Base-by-base conservation (phyloP, 345 rosid species). In the Ceriops decandra region DNA sequence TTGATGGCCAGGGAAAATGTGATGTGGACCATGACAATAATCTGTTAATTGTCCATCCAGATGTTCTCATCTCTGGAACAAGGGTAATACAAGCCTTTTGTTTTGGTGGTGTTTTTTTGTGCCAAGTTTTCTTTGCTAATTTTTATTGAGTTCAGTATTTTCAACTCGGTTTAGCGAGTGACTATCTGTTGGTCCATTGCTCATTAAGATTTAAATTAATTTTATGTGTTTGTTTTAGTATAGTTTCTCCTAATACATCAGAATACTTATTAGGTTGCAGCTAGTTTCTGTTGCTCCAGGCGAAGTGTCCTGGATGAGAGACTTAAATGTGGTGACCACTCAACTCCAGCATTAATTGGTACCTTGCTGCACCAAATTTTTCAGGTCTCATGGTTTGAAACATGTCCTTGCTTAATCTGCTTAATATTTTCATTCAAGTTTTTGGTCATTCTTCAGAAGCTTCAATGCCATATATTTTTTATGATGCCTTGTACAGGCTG, bases 321-420 rank as follows among this genome's bases (percentile, higher is more conserved):
- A 83, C 77, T 95, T 74, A 88, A 85, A 82, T 62, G 79, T 76
- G 75, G 69, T 82, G 99, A 90, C 72, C 81, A 88, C 72, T 86
- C 97, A 52, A 78, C 77, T 61, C 85, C 87, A 59, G 97, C 99
- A 70, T 82, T 95, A 65, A 79, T 86, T 70, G 98, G 99, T 66
- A 95, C 93, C 79, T 79, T 95, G 92, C 82, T 90, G 74, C 98
- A 91, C 82, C 96, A 95, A 82, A 72, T 91, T 78, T 95, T 90
- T 83, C 96, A 93, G 97, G 98, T 93, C 66, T 75, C 64, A 62
- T 64, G 30, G 63, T 60, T 24, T 60, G 20, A 46, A 28, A 68
- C 63, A 64, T 61, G 30, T 64, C 47, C 59, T 57, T 17, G 10
- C 16, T 20, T 67, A 7, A 22, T 47, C 26, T 66, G 30, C 51